Percentiles rank a stretch among this genome's conserved stretches.
Evolutionary conservation across 2,329 filamentous ascomycete genomes (phyloP).

Genomic region (Claviceps cyperi): DNA sequence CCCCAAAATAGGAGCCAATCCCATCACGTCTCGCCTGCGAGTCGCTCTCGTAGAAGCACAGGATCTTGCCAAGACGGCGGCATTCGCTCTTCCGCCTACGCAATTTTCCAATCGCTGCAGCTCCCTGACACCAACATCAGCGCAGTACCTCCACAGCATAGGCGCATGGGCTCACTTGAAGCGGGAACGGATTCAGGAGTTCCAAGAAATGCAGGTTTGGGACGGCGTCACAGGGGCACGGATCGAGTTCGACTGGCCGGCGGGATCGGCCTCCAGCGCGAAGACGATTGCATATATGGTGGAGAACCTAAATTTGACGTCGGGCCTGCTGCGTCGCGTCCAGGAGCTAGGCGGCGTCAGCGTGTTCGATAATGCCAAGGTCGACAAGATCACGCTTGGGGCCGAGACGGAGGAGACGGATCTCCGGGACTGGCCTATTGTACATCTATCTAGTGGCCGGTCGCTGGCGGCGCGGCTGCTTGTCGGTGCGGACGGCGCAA

Average conservation of each 20-base stretch:
- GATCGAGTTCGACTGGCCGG: conserved; percentile 74
- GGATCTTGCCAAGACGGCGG: conserved; percentile 55
- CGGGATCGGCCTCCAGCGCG: conserved; percentile 25
- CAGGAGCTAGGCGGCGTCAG: conserved; percentile 53
- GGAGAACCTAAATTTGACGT: conserved; percentile 82
- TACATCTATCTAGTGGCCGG: conserved; percentile 55
- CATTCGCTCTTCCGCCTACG: conserved; percentile 50
- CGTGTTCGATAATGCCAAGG: conserved; percentile 61
- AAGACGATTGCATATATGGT: conserved; percentile 87
- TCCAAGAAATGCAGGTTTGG: conserved; percentile 97
- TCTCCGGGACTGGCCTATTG: conserved; percentile 73
- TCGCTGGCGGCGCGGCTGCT: conserved; percentile 68
- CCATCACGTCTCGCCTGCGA: conserved; percentile 59
- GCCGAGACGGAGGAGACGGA: conserved; percentile 54
- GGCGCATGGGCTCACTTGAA: conserved; percentile 75
- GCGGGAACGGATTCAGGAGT: conserved; percentile 61
- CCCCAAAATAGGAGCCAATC: conserved; percentile 48
- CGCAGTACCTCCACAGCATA: conserved; percentile 67
- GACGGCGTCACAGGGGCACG: conserved; percentile 78
- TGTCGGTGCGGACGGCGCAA: conserved; percentile 86
- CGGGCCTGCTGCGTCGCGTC: conserved; percentile 58
- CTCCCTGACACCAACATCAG: conserved; percentile 79
- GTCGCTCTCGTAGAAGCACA: conserved; percentile 86
- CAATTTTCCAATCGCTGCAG: conserved; percentile 89
- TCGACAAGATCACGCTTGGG: conserved; percentile 68